phyloP scores from a whole-genome alignment of 2,329 filamentous ascomycete genomes.

The Arthrobotrys sphaeroides region DNA sequence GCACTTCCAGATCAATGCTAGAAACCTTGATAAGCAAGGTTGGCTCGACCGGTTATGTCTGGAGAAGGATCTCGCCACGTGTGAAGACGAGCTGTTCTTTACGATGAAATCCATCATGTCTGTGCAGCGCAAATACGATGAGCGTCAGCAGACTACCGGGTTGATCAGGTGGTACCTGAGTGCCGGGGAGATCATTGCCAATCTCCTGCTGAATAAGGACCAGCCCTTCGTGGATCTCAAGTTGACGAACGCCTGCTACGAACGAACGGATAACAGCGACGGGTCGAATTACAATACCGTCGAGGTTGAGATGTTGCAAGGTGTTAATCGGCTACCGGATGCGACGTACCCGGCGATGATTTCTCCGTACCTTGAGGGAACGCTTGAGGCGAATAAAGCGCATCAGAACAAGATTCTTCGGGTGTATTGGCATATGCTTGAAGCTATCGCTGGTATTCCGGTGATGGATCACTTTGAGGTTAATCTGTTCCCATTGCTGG shows the following conservation, averaged over 20 bases:
- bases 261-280: constrained; percentile 95
- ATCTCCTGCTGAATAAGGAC: constrained; percentile 85
- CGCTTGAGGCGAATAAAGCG: constrained; percentile 65
- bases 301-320: constrained; percentile 85
- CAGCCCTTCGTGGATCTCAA: constrained; percentile 93
- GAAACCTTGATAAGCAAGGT: constrained; percentile 83
- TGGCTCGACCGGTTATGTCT: constrained; percentile 91
- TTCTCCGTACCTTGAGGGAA: constrained; percentile 77
- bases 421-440: constrained; percentile 97
- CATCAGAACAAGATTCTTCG: constrained; percentile 82
- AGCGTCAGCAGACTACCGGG: constrained; percentile 77
- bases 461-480: constrained; percentile 98
- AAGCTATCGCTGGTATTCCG: constrained; percentile 95
- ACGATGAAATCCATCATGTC: constrained; percentile 99
- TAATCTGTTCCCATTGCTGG: constrained; percentile 87
- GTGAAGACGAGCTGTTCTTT: constrained; percentile 98
- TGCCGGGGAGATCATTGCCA: constrained; percentile 97
- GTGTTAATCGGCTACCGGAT: constrained; percentile 87
- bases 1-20: constrained; percentile 92
- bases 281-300: constrained; percentile 94
- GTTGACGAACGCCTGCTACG: constrained; percentile 87
- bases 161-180: constrained; percentile 91
- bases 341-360: constrained; percentile 97
- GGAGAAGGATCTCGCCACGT: constrained; percentile 85
- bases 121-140: constrained; percentile 84